Percentiles rank a stretch among this genome's conserved stretches.
phyloP scores from a whole-genome alignment of 352 stramenopile genomes.

The Phytophthora quininea region DNA sequence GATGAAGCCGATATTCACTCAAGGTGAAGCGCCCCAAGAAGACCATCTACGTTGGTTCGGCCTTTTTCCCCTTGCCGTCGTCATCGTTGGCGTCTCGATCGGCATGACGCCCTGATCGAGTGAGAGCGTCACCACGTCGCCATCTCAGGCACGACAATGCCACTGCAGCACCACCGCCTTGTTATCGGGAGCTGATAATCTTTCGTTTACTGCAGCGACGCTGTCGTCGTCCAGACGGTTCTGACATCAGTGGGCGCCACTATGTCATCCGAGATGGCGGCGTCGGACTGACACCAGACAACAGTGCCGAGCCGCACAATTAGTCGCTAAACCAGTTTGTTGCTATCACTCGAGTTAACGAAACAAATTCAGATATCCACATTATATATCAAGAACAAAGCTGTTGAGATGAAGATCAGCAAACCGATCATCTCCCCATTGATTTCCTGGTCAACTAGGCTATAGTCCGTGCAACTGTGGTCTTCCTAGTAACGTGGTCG shows the following conservation, averaged over 20 bases:
- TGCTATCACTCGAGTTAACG: too few relatives aligned
- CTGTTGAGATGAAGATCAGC: neutral
- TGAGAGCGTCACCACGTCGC: slow-evolving; percentile 38
- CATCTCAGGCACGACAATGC: slow-evolving; percentile 34
- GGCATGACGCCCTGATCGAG: slow-evolving; percentile 17
- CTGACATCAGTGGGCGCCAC: slow-evolving; percentile 24
- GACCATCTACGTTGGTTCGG: slow-evolving; percentile 62
- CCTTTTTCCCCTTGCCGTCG: slow-evolving; percentile 48
- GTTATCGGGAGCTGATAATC: slow-evolving; percentile 26
- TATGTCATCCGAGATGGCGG: slow-evolving; percentile 49
- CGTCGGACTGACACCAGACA: slow-evolving; percentile 59
- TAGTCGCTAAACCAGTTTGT: neutral
- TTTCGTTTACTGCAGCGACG: slow-evolving; percentile 16
- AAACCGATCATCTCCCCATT: neutral
- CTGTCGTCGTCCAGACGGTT: slow-evolving; percentile 14
- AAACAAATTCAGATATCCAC: too few relatives aligned
- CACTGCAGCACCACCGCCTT: neutral
- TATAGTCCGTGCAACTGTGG: neutral
- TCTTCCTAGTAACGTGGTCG: neutral
- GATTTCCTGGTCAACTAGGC: neutral
- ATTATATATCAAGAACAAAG: neutral
- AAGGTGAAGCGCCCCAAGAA: slow-evolving; percentile 61
- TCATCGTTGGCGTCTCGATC: slow-evolving; percentile 55
- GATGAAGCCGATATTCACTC: too few relatives aligned
- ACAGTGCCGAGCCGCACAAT: slow-evolving; percentile 58